Evolutionary conservation across 164 flowering plant genomes (phyloP), one percentile per base, ranked within the genome.

Genomic region (Litsea cubeba): DNA sequence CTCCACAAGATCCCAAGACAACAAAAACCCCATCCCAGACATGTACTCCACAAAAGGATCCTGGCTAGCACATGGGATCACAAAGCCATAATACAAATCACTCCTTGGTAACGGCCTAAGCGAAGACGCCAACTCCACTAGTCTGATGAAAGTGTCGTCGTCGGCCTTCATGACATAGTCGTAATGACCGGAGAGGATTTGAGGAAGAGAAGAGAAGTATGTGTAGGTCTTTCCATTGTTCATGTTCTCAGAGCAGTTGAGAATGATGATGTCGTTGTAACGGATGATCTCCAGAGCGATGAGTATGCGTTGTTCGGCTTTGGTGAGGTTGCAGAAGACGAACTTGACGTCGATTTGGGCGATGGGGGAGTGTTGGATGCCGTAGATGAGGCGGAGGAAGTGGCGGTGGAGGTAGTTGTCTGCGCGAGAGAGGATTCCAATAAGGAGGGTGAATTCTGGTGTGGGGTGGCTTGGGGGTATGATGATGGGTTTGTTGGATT

Each of bases 111-210:
- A 26, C 3, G 84, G 84, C 63, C 23, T 40, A 2, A 88, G 77
- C 0, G 91, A 83, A 23, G 62, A 50, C 2, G 83, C 84, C 72
- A 87, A 66, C 0, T 79, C 85, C 1, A 50, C 75, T 2, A 87
- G 70, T 73, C 91, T 67, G 10, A 88, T 22, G 76, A 72, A 90
- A 10, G 82, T 82, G 62, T 88, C 94, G 25, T 90, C 91, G 63
- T 88, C 94, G 0, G 87, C 89, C 77, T 90, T 90, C 91, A 90
- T 87, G 62, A 88, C 85, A 32, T 88, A 88, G 71, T 87, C 85
- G 35, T 88, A 89, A 1, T 64, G 76, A 7, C 32, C 71, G 2
- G 75, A 62, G 8, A 83, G 80, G 40, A 82, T 77, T 1, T 18
- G 51, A 0, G 90, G 87, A 46, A 86, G 85, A 0, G 85, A 81